These are phyloP conservation scores for Dryas drummondii DNA, from an alignment of 306 rosid species.

Conservation along the genomic window DNA sequence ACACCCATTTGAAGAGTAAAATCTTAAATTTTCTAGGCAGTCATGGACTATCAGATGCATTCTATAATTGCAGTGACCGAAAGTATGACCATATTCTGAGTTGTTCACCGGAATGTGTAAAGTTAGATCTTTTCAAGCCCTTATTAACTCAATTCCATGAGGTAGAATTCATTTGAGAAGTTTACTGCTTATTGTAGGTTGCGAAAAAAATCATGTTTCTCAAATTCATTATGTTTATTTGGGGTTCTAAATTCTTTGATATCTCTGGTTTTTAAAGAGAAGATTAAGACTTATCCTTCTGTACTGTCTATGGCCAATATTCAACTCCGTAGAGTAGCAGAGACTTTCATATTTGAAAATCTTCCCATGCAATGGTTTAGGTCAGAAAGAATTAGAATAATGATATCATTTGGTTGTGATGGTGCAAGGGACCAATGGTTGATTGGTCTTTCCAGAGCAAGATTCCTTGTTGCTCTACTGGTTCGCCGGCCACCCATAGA, in stretches of 20 bases:
- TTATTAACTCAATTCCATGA: no score
- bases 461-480: neutral
- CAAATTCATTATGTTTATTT: neutral
- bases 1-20: neutral
- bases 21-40: neutral
- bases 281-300: neutral
- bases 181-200: no score
- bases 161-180: no score
- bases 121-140: no score
- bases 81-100: neutral
- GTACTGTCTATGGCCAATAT: neutral
- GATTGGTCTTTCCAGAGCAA: neutral
- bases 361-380: neutral
- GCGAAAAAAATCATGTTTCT: neutral
- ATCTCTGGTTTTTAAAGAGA: neutral
- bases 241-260: neutral
- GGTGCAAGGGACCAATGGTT: neutral
- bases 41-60: neutral
- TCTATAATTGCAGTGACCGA: neutral
- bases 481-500: neutral
- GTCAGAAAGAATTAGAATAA: neutral
- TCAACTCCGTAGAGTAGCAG: neutral
- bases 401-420: neutral
- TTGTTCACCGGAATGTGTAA: neutral
- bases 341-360: neutral